These are phyloP conservation scores for Aegilops longissima DNA, from an alignment of 176 grass and related monocot species.

Conservation along the genomic window DNA sequence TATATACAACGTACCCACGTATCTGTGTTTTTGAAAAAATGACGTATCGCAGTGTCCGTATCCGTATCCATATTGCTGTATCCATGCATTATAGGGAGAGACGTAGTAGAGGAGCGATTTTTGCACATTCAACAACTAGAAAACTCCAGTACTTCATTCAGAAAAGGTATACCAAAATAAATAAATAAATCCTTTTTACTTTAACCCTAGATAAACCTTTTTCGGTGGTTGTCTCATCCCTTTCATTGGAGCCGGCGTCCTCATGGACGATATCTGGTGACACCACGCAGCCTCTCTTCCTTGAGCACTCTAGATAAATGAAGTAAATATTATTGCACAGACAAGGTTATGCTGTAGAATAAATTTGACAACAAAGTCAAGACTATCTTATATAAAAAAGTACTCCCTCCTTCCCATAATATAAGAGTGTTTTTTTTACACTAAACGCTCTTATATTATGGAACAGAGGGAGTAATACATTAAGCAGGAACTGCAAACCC, in stretches of 20 bases:
- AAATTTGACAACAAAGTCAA: neutral
- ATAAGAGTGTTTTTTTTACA: too few species aligned
- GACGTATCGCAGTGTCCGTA: too few species aligned
- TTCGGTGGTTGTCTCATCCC: neutral
- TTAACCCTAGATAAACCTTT: slow-evolving; percentile 25
- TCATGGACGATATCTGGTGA: neutral
- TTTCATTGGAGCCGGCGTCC: neutral
- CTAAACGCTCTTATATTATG: too few species aligned
- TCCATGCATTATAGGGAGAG: neutral
- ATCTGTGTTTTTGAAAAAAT: too few species aligned
- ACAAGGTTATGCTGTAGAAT: neutral
- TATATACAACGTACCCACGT: too few species aligned
- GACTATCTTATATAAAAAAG: neutral
- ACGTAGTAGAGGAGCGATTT: neutral
- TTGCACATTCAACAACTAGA: neutral
- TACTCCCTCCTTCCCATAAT: too few species aligned
- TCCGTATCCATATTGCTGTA: neutral
- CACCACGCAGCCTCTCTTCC: slow-evolving; percentile 17
- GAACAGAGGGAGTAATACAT: neutral
- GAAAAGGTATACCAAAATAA: neutral
- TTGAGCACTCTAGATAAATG: neutral
- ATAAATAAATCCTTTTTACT: neutral
- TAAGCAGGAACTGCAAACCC: neutral
- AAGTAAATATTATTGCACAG: slow-evolving; percentile 5
- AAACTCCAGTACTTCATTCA: neutral